phyloP scores from a whole-genome alignment of 2,329 filamentous ascomycete species.

The Teratosphaeria destructans region DNA sequence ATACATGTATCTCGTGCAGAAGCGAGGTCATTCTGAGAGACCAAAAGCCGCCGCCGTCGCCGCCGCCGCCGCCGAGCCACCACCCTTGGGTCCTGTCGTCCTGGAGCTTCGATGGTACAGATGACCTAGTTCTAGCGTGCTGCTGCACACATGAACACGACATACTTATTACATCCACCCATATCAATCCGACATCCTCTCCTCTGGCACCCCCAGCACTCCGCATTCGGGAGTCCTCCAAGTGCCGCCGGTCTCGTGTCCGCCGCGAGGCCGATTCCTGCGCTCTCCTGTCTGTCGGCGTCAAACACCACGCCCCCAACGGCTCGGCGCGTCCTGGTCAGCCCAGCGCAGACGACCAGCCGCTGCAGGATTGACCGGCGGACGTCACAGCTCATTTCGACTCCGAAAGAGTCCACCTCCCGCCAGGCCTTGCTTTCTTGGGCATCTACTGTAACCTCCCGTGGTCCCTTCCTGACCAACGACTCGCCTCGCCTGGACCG shows the following conservation, averaged over 20 bases:
- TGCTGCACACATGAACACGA: neutral
- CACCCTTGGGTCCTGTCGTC: too few relatives aligned
- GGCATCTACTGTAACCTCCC: neutral
- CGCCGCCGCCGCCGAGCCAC: too few relatives aligned
- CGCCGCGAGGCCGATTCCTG: neutral
- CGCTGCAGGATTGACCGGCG: neutral
- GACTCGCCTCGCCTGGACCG: neutral
- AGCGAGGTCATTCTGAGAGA: neutral
- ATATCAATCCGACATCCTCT: neutral
- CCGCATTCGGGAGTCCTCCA: too few relatives aligned
- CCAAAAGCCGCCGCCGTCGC: neutral
- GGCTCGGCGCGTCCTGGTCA: neutral
- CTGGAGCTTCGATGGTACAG: neutral
- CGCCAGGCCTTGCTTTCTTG: neutral
- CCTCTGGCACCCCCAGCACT: neutral
- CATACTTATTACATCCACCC: neutral
- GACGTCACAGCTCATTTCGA: neutral
- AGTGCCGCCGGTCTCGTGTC: neutral
- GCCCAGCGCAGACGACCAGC: constrained; percentile 3
- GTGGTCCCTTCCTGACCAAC: neutral
- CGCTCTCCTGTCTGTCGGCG: neutral
- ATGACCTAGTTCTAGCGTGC: neutral
- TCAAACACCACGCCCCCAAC: constrained; percentile 2
- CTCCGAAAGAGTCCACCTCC: neutral
- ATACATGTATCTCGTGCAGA: neutral